Percentiles rank a stretch among this genome's conserved stretches.
phyloP scores from a whole-genome alignment of 2,329 filamentous ascomycete species.

The Simplicillium aogashimaense region DNA sequence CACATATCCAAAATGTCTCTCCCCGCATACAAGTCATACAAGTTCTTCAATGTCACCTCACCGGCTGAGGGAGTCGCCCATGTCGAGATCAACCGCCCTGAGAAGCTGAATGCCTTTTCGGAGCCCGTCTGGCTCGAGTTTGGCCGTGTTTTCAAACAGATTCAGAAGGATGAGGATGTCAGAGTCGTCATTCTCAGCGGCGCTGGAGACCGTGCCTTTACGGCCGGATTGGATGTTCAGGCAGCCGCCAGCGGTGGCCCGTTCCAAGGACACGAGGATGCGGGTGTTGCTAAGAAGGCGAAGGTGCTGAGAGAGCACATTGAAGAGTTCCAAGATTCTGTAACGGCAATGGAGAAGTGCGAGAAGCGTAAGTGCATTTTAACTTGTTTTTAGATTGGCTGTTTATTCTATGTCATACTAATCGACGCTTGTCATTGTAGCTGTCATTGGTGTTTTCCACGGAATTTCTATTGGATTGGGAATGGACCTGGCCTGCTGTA shows the following conservation, averaged over 20 bases:
- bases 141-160: conserved; percentile 56
- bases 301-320: conserved; percentile 57
- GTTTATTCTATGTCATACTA: background rate
- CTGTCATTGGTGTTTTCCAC: conserved; percentile 74
- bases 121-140: conserved; percentile 83
- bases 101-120: conserved; percentile 82
- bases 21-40: conserved; percentile 31
- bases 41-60: conserved; percentile 65
- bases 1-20: conserved; percentile 14
- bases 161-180: conserved; percentile 63
- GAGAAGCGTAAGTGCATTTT: conserved; percentile 60
- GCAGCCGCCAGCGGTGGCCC: conserved; percentile 48
- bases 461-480: conserved; percentile 69
- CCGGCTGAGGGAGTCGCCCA: conserved; percentile 70
- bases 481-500: conserved; percentile 61
- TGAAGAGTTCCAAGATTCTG: conserved; percentile 68
- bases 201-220: conserved; percentile 76
- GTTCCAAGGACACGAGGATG: conserved; percentile 19
- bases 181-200: conserved; percentile 73
- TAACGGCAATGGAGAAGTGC: conserved; percentile 70
- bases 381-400: conserved; percentile 1
- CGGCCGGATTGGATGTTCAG: conserved; percentile 74
- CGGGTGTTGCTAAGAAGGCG: conserved; percentile 57
- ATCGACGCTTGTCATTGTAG: conserved; percentile 22
- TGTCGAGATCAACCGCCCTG: conserved; percentile 80